A percentile compares a stretch with the other conserved stretches of the same genome.
phyloP scores from a whole-genome alignment of 148 eudicot genomes.

The Euryodendron excelsum region DNA sequence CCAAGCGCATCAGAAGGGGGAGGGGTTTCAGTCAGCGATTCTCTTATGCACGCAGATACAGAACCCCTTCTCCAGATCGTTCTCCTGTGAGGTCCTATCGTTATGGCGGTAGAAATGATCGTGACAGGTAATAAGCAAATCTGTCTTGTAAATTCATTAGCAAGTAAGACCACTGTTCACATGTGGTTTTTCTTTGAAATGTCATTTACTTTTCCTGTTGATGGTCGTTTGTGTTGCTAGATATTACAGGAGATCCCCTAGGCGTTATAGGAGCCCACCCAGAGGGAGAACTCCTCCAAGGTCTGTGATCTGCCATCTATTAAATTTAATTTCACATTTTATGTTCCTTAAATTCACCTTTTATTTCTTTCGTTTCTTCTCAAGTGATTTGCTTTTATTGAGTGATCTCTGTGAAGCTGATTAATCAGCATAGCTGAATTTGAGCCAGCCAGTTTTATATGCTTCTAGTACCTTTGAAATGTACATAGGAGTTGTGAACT shows the following conservation, averaged over 20 bases:
- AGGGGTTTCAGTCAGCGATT: conserved; percentile 84
- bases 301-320: conserved; percentile 33
- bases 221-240: conserved; percentile 24
- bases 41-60: conserved; percentile 77
- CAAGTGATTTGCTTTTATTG: neutral
- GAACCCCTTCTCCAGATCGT: conserved; percentile 81
- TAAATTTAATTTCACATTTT: neutral
- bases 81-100: conserved; percentile 60
- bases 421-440: neutral
- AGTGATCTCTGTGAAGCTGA: neutral
- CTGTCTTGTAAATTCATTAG: neutral
- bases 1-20: conserved; percentile 75
- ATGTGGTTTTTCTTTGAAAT: neutral
- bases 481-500: neutral
- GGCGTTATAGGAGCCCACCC: conserved; percentile 73
- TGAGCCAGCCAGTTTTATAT: too few relatives aligned
- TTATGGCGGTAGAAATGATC: conserved; percentile 60
- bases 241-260: conserved; percentile 76
- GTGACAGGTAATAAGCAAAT: conserved; percentile 54
- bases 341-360: neutral
- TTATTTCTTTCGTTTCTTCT: neutral
- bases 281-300: conserved; percentile 78
- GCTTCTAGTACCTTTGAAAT: neutral
- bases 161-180: neutral
- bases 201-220: neutral